Evolutionary conservation across 1,284 basidiomycete genomes (phyloP).

Genomic region (Lignosus rhinocerotis): DNA sequence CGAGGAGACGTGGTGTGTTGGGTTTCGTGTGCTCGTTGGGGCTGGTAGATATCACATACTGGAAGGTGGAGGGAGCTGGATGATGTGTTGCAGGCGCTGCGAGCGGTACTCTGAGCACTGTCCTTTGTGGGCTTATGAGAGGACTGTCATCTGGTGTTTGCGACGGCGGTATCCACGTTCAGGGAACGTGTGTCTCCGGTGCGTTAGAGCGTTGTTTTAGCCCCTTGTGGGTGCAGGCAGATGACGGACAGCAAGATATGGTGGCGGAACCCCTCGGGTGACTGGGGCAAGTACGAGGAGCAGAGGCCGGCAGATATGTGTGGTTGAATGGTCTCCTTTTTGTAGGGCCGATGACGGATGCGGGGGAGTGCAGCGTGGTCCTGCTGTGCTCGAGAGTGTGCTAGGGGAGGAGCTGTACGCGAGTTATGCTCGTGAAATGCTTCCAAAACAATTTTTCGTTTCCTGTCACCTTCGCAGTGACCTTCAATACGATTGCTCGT

Average conservation of each 20-base stretch:
- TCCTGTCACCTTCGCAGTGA: slow-evolving; percentile 15
- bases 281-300: slow-evolving; percentile 28
- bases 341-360: slow-evolving; percentile 23
- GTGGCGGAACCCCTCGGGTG: slow-evolving; percentile 26
- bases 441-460: slow-evolving; percentile 16
- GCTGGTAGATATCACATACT: slow-evolving; percentile 19
- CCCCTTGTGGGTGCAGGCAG: slow-evolving; percentile 19
- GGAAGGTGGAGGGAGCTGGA: slow-evolving; percentile 17
- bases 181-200: slow-evolving; percentile 24
- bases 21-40: slow-evolving; percentile 9
- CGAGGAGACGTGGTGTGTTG: slow-evolving; percentile 18
- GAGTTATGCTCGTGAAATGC: slow-evolving; percentile 3
- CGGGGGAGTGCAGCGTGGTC: slow-evolving; percentile 29
- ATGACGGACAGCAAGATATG: slow-evolving; percentile 12
- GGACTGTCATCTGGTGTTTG: neutral
- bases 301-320: slow-evolving; percentile 21
- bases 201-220: slow-evolving; percentile 9
- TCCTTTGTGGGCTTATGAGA: slow-evolving; percentile 17
- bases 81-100: slow-evolving; percentile 13
- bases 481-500: neutral
- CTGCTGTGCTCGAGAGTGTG: slow-evolving; percentile 25
- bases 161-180: slow-evolving; percentile 12
- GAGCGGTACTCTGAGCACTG: slow-evolving; percentile 23
- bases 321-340: slow-evolving; percentile 15
- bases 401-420: slow-evolving; percentile 13